A percentile compares a stretch with the other conserved stretches of the same genome.
Evolutionary conservation across 2,329 filamentous ascomycete species (phyloP).

Genomic region (Aureobasidium leucospermi): DNA sequence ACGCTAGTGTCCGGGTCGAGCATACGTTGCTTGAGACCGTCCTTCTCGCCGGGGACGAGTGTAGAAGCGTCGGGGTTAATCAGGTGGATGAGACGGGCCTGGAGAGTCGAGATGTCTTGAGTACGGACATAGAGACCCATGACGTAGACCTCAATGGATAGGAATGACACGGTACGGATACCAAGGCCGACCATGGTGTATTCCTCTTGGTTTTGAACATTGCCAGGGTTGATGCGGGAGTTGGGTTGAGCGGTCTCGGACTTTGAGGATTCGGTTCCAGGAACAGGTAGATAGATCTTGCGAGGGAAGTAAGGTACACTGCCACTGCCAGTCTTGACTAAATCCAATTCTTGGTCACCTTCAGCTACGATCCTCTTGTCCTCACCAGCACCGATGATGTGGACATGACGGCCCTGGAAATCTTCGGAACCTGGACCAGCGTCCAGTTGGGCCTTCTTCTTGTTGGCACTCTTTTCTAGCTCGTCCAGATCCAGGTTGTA

Average conservation of each 20-base stretch:
- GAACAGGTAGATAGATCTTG: conserved; percentile 54
- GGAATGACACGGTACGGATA: conserved; percentile 80
- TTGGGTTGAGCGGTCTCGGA: conserved; percentile 22
- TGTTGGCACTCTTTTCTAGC: conserved; percentile 23
- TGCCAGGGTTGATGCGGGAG: conserved; percentile 25
- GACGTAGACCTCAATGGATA: conserved; percentile 79
- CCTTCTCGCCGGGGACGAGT: conserved; percentile 74
- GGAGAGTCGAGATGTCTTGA: conserved; percentile 71
- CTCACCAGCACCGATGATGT: conserved; percentile 58
- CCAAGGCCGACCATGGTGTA: conserved; percentile 87
- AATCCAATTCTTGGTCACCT: conserved; percentile 53
- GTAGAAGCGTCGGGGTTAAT: conserved; percentile 74
- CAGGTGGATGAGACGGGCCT: conserved; percentile 66
- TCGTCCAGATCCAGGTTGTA: conserved; percentile 29
- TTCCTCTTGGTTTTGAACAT: conserved; percentile 47
- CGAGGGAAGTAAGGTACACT: conserved; percentile 75
- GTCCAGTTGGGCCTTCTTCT: conserved; percentile 26
- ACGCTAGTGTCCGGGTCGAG: conserved; percentile 63
- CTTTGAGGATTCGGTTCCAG: conserved; percentile 21
- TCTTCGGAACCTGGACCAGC: conserved; percentile 27
- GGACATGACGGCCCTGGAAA: conserved; percentile 49
- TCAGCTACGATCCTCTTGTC: conserved; percentile 40
- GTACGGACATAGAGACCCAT: conserved; percentile 88
- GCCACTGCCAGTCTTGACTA: conserved; percentile 73
- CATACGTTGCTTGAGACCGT: conserved; percentile 59